Percentiles rank a stretch among this genome's conserved stretches.
Evolutionary conservation across 2,329 filamentous ascomycete species (phyloP).

Genomic region (Anthostomella pinea): DNA sequence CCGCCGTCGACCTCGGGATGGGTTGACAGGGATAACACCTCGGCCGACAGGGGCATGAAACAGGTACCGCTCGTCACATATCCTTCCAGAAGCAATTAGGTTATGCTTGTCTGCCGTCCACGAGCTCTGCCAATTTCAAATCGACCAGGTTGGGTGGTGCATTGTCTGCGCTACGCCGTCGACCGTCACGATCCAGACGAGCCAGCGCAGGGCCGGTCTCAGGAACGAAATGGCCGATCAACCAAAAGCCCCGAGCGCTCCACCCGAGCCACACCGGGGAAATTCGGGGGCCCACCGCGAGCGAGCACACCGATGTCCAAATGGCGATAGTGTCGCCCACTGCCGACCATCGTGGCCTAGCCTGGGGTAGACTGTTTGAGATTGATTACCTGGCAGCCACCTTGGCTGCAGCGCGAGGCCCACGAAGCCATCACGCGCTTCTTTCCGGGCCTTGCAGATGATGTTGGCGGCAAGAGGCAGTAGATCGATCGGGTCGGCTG

Average conservation of each 20-base stretch:
- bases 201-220: no score
- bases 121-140: no score
- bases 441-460: constrained; percentile 8
- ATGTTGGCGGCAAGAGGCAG: constrained; percentile 16
- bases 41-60: constrained; percentile 27
- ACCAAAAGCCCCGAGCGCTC: no score
- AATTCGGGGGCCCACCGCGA: constrained; percentile 1
- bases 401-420: no score
- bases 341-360: constrained; percentile 7
- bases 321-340: constrained; percentile 2
- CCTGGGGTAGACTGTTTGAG: constrained; percentile 5
- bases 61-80: constrained; percentile 25
- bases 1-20: constrained; percentile 15
- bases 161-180: no score
- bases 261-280: no score
- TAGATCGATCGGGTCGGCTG: no score
- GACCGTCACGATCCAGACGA: no score
- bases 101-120: constrained; percentile 12
- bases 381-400: constrained; percentile 3
- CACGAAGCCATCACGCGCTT: constrained; percentile 9
- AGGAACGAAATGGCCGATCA: no score
- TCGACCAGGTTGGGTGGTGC: no score
- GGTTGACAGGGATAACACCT: constrained; percentile 13
- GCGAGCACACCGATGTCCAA: constrained; percentile 4
- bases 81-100: constrained; percentile 28